phyloP scores from a whole-genome alignment of 139 green algal species.

The Desmodesmus armatus region DNA sequence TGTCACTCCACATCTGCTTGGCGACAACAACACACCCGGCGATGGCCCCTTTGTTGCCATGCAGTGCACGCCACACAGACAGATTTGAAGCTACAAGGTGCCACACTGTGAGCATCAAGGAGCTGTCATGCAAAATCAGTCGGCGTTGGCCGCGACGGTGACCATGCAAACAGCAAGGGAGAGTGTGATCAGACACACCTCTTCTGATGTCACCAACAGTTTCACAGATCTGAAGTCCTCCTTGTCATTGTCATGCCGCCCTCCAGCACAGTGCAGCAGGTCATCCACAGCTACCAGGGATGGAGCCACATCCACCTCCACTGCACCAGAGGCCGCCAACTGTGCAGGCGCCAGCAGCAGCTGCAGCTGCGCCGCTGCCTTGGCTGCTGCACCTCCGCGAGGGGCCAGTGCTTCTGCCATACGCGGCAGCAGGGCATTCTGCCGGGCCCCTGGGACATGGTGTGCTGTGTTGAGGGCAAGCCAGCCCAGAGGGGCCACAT shows the following conservation, averaged over 20 bases:
- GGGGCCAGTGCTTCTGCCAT: neutral
- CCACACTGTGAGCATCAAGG: no score
- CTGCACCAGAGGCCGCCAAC: neutral
- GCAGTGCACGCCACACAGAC: neutral
- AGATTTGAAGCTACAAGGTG: no score
- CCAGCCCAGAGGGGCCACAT: conserved; percentile 49
- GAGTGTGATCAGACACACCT: conserved; percentile 40
- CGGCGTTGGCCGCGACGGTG: no score
- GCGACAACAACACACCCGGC: no score
- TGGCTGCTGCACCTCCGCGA: conserved; percentile 18
- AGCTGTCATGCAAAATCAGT: no score
- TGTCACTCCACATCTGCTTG: no score
- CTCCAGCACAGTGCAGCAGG: conserved; percentile 43
- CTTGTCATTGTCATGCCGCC: conserved; percentile 62
- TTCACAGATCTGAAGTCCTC: conserved; percentile 56
- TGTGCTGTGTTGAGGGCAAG: conserved; percentile 41
- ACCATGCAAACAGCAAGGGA: no score
- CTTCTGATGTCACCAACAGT: conserved; percentile 51
- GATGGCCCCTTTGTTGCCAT: no score
- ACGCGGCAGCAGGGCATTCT: conserved; percentile 12
- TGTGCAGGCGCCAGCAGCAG: neutral
- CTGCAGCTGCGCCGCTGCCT: conserved; percentile 42
- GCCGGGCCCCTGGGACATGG: neutral
- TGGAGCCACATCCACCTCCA: neutral
- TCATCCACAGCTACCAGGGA: conserved; percentile 48